Evolutionary conservation across 2,329 filamentous ascomycete species (phyloP).

Genomic region (Penicillium sp.): DNA sequence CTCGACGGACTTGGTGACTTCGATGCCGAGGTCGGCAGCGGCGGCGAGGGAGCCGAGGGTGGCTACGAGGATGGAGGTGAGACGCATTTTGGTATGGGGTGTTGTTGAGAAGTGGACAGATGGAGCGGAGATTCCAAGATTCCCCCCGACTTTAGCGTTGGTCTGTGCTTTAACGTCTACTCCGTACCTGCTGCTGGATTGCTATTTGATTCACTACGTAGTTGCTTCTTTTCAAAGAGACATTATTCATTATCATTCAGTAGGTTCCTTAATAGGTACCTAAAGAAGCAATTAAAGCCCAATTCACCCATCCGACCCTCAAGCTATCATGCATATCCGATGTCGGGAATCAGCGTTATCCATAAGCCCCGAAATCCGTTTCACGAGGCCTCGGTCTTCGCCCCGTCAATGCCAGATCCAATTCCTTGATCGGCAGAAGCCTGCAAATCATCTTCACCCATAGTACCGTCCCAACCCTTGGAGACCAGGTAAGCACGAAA

Average conservation of each 20-base stretch:
- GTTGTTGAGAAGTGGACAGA: slow-evolving; percentile 10
- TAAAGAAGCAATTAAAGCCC: not conserved
- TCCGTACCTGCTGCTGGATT: not conserved
- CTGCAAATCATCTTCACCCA: slow-evolving; percentile 45
- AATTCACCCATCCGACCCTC: too few relatives aligned
- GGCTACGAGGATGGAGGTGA: slow-evolving; percentile 42
- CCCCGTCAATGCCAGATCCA: not conserved
- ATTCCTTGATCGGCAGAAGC: slow-evolving; percentile 34
- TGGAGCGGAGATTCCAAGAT: slow-evolving; percentile 1
- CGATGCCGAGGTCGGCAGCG: slow-evolving; percentile 65
- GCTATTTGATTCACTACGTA: not conserved
- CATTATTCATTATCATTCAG: not conserved
- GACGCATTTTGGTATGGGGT: slow-evolving; percentile 43
- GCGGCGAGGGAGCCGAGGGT: slow-evolving; percentile 53
- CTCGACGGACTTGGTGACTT: slow-evolving; percentile 71
- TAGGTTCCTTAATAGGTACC: not conserved
- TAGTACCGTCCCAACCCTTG: slow-evolving; percentile 51
- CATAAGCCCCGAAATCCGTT: not conserved
- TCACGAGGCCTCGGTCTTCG: not conserved
- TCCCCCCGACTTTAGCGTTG: slow-evolving; percentile 5
- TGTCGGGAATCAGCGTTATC: not conserved
- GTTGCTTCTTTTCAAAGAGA: too few relatives aligned
- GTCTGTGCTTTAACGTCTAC: slow-evolving; percentile 8
- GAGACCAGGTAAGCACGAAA: slow-evolving; percentile 48
- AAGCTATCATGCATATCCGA: too few relatives aligned